Evolutionary conservation across 2,329 filamentous ascomycete species (phyloP).

Genomic region (Colletotrichum sp.): DNA sequence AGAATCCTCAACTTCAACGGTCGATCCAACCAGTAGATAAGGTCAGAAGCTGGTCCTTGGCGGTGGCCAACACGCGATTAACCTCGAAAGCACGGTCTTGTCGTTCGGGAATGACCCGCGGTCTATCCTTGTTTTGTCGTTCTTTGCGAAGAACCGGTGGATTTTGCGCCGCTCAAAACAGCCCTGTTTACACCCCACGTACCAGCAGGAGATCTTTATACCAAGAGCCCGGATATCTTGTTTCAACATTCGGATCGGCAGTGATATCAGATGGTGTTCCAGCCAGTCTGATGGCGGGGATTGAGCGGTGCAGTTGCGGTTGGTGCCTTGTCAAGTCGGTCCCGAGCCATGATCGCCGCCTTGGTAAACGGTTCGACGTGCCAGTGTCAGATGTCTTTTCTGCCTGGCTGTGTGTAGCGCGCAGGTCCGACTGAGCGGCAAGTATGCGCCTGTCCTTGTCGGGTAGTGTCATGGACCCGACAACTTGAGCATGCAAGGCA

Average conservation of each 20-base stretch:
- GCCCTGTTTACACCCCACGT: not conserved
- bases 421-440: not conserved
- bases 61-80: not conserved
- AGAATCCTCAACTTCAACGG: constrained; percentile 7
- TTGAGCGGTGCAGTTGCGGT: constrained; percentile 1
- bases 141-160: constrained; percentile 6
- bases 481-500: not conserved
- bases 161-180: not conserved
- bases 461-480: not conserved
- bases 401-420: not conserved
- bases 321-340: constrained; percentile 2
- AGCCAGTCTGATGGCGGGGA: constrained; percentile 8
- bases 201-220: constrained; percentile 8
- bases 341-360: not conserved
- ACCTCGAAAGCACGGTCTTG: constrained; percentile 7
- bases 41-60: not conserved
- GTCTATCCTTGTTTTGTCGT: not conserved
- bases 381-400: not conserved
- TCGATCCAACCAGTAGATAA: constrained; percentile 13
- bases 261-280: constrained; percentile 10
- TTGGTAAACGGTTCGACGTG: not conserved
- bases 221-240: constrained; percentile 8
- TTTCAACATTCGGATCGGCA: constrained; percentile 9
- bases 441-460: not conserved
- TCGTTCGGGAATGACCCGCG: constrained; percentile 11